Base-by-base conservation (phyloP, 805 yeast genomes). In the Metschnikowia picachoensis region DNA sequence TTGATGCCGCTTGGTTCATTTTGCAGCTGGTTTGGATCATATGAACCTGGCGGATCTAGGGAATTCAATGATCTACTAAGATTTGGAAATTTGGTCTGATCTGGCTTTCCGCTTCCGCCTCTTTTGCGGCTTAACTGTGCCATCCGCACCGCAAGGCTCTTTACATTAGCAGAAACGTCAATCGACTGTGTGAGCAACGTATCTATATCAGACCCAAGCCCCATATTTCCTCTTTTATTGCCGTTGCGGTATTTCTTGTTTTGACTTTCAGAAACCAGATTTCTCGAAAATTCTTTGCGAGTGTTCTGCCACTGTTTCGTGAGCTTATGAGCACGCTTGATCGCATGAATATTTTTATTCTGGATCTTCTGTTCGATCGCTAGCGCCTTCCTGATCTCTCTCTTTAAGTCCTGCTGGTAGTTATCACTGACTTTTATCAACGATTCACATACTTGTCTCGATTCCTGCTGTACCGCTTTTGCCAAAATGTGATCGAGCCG, bases 321-420 rank as follows among this genome's bases (percentile, higher is more conserved):
- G 35, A 61, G 50, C 30, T 45, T 37, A 42, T 48, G 57, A 14
- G 64, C 58, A 35, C 59, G 50, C 48, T 68, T 68, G 15, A 67
- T 65, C 12, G 70, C 60, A 33, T 59, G 60, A 25, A 70, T 65
- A 52, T 72, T 72, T 45, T 68, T 67, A 48, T 60, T 61, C 53
- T 72, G 77, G 35, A 72, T 62, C 47, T 60, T 61, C 55, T 71
- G 75, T 51, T 72, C 76, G 12, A 64, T 55, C 9, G 67, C 54
- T 37, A 72, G 51, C 36, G 66, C 64, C 27, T 50, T 50, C 44
- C 67, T 59, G 35, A 71, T 62, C 40, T 69, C 73, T 31, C 49
- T 51, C 47, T 65, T 56, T 42, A 72, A 58, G 45, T 72, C 77
- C 27, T 56, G 50, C 47, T 70, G 70, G 48, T 70, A 72, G 39